phyloP scores from a whole-genome alignment of 2,329 filamentous ascomycete genomes.

The Didymella keratinophila region DNA sequence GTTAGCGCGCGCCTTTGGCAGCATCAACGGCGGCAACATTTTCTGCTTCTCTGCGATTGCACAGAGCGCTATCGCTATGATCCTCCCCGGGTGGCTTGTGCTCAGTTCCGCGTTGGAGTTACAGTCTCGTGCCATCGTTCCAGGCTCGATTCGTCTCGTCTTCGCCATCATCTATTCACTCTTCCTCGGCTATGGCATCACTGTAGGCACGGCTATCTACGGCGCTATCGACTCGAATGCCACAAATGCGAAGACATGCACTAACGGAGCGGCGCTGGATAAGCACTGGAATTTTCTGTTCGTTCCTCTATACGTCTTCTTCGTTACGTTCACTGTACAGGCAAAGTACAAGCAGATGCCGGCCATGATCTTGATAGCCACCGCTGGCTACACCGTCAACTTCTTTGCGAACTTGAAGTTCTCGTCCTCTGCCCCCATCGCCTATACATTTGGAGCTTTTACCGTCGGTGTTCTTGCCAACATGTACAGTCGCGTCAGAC shows the following conservation, averaged over 20 bases:
- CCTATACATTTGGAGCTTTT: constrained; percentile 78
- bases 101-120: constrained; percentile 58
- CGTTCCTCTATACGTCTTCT: constrained; percentile 76
- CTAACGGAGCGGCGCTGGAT: constrained; percentile 51
- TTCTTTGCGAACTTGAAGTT: constrained; percentile 75
- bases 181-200: constrained; percentile 60
- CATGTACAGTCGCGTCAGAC: constrained; percentile 72
- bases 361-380: constrained; percentile 75
- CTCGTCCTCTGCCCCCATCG: constrained; percentile 72
- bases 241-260: constrained; percentile 53
- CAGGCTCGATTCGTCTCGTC: constrained; percentile 58
- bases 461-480: constrained; percentile 80
- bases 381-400: constrained; percentile 77
- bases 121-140: constrained; percentile 56
- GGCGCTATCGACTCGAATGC: constrained; percentile 57
- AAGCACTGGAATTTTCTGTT: constrained; percentile 71
- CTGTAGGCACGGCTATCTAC: constrained; percentile 58
- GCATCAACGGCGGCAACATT: constrained; percentile 51
- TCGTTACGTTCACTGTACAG: constrained; percentile 77
- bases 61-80: constrained; percentile 59
- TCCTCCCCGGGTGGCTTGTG: constrained; percentile 58
- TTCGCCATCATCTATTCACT: constrained; percentile 62
- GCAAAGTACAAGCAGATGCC: constrained; percentile 80
- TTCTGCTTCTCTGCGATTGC: constrained; percentile 61
- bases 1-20: constrained; percentile 57